A percentile compares a stretch with the other conserved stretches of the same genome.
Conservation (phyloP, 768 basidiomycete genomes). For the Leccinum longicurvipes region DNA sequence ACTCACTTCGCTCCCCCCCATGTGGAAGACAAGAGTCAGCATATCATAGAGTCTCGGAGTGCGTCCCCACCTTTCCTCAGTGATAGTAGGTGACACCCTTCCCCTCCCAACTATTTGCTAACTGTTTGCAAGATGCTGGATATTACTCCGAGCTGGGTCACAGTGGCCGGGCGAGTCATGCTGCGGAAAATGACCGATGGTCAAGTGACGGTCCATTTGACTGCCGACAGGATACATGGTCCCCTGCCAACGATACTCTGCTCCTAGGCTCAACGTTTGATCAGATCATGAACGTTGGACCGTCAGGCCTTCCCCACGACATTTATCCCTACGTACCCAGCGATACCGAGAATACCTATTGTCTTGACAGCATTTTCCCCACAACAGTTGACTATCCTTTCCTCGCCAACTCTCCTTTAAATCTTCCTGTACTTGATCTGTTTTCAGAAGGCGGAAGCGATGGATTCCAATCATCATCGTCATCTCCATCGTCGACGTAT, state of each 20-base stretch:
- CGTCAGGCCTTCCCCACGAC: neutral
- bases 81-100: slow-evolving; percentile 14
- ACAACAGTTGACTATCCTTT: slow-evolving; percentile 6
- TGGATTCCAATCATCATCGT: slow-evolving; percentile 16
- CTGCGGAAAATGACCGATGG: slow-evolving; percentile 4
- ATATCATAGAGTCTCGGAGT: slow-evolving; percentile 4
- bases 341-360: slow-evolving; percentile 1
- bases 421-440: slow-evolving; percentile 9
- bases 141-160: neutral
- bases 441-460: slow-evolving; percentile 17
- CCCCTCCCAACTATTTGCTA: neutral
- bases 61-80: slow-evolving; percentile 3
- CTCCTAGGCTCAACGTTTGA: slow-evolving; percentile 2
- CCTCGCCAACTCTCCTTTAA: slow-evolving; percentile 5
- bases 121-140: slow-evolving; percentile 14
- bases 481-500: slow-evolving; percentile 26
- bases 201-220: slow-evolving; percentile 1
- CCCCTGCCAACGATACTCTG: neutral
- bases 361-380: slow-evolving; percentile 4
- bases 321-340: slow-evolving; percentile 1
- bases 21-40: neutral
- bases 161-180: neutral
- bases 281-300: neutral
- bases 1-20: slow-evolving; percentile 4
- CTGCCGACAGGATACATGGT: slow-evolving; percentile 4